phyloP scores from a whole-genome alignment of 768 basidiomycete genomes.

The Kwoniella sp. region DNA sequence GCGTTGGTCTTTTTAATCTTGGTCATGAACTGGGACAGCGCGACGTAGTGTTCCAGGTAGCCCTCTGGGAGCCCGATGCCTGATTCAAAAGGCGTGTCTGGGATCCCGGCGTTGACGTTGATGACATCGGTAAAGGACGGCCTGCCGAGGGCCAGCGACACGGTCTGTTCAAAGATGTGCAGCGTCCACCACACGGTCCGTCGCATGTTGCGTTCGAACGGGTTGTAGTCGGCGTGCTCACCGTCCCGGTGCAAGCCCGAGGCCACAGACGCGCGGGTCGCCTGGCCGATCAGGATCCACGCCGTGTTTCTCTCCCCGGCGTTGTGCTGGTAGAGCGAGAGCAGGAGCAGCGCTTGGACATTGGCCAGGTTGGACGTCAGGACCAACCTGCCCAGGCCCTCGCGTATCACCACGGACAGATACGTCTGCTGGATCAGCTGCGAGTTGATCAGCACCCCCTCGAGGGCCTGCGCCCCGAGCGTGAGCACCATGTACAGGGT shows the following conservation, averaged over 20 bases:
- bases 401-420: background rate
- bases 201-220: background rate
- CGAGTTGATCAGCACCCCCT: background rate
- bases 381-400: background rate
- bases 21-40: slow-evolving; percentile 1
- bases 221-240: background rate
- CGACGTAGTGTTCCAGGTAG: background rate
- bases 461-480: background rate
- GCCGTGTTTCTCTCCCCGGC: slow-evolving; percentile 1
- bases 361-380: background rate
- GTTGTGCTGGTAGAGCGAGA: slow-evolving; percentile 1
- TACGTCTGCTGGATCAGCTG: background rate
- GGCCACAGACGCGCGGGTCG: background rate
- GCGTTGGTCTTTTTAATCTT: slow-evolving; percentile 6
- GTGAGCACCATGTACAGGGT: slow-evolving; percentile 2
- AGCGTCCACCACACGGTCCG: background rate
- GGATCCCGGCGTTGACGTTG: background rate
- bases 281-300: background rate
- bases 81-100: background rate
- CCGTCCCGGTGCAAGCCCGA: background rate
- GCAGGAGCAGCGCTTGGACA: background rate
- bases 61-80: background rate
- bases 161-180: slow-evolving; percentile 1
- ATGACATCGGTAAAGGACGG: background rate
- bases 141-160: background rate